Evolutionary conservation across 2,329 filamentous ascomycete species (phyloP), one percentile per base, ranked within the genome.

Genomic region (Clonostachys rhizophaga): DNA sequence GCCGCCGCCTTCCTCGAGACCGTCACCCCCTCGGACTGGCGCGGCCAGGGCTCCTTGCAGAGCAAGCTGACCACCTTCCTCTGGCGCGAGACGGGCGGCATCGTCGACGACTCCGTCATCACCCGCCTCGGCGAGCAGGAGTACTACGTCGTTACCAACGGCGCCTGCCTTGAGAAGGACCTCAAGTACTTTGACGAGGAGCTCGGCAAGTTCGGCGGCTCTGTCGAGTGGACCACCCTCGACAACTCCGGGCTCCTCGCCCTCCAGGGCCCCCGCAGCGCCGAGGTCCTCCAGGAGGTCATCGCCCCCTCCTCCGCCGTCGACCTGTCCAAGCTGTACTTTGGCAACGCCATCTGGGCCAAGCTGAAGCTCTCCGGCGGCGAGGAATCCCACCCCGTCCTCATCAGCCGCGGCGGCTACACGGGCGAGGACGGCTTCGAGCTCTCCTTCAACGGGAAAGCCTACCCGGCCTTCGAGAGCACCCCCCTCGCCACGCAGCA

Each of bases 391-490:
- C 61, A 67, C 52, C 64, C 65, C 7, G 62, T 71, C 17, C 61
- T 96, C 44, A 84, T 96, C 61, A 91, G 85, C 62, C 83, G 94
- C 50, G 94, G 87, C 42, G 94, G 94, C 5, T 99, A 99, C 74
- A 99, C 94, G 0, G 94, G 94, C 50, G 94, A 99, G 72, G 94
- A 99, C 66, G 94, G 94, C 40, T 99, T 99, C 69, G 94, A 99
- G 72, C 89, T 99, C 60, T 94, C 89, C 39, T 87, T 96, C 58
- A 65, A 68, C 50, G 65, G 64, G 54, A 60, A 63, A 54, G 82
- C 59, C 34, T 63, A 65, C 50, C 60, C 64, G 6, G 65, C 65
- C 10, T 52, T 58, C 43, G 65, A 69, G 56, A 66, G 62, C 17
- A 67, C 66, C 10, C 53, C 86, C 1, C 77, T 81, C 0, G 75